Base-by-base conservation (phyloP, 768 basidiomycete species). In the Mycena rosella region DNA sequence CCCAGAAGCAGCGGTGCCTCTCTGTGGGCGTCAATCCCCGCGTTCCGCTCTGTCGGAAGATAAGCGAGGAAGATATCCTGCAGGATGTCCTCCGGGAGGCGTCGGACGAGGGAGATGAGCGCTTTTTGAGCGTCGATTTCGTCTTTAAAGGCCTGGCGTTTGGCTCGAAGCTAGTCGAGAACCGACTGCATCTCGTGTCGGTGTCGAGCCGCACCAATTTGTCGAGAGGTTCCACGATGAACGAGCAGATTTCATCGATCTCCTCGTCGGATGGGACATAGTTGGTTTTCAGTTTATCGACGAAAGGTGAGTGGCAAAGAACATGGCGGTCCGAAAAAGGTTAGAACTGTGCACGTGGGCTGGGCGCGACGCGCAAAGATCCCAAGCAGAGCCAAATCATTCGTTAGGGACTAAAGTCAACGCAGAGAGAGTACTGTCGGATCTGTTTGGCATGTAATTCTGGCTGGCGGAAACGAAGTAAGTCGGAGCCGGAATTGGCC, bases 51-150 rank as follows among this genome's bases (percentile, higher is more conserved):
- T 42, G 40, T 64, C 18, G 67, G 67, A 6, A 59, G 44, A 27
- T 48, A 64, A 3, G 42, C 29, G 17, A 47, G 15, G 38, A 69
- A 69, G 24, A 69, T 69, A n/a, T 64, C 57, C 30, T 60, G 57
- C 17, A 69, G 26, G 3, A 69, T 36, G 3, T 69, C 49, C 20
- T 40, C 15, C 17, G 62, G 56, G 24, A 64, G 14, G 3, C 60
- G 67, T 4, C 67, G 67, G 10, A 69, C 30, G 13, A 61, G 67
- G 24, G 67, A 63, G 13, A 60, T 27, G 17, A 69, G 57, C 11
- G 55, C 30, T 22, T 47, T 55, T 34, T 57, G n/a, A 1, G 27
- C 5, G 7, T 30, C 34, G 24, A 67, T 53, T 9, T 49, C 42
- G 7, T 36, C 15, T 13, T 24, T 49, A 11, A 62, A 38, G 11